A percentile compares a stretch with the other conserved stretches of the same genome.
Evolutionary conservation across 2,329 filamentous ascomycete species (phyloP).

Genomic region (Pseudogymnoascus sp.): DNA sequence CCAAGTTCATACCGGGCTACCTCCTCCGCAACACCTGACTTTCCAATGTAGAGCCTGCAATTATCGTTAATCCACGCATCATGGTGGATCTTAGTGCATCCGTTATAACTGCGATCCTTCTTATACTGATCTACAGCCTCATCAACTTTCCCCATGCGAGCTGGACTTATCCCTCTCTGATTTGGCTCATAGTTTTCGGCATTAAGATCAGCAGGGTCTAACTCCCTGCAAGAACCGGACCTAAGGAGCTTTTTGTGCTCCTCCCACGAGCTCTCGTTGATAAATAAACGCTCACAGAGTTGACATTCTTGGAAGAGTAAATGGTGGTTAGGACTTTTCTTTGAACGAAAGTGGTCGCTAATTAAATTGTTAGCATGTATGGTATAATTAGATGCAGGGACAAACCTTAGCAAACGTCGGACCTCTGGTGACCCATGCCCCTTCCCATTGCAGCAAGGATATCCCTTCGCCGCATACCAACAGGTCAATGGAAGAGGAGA

Average conservation of each 20-base stretch:
- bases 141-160: not conserved
- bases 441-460: not conserved
- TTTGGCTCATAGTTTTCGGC: not conserved
- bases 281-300: not conserved
- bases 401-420: not conserved
- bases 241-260: not conserved
- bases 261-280: not conserved
- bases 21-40: not conserved
- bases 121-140: not conserved
- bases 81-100: not conserved
- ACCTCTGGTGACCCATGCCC: not conserved
- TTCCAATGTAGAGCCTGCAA: not conserved
- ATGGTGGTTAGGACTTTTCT: not conserved
- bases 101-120: not conserved
- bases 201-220: not conserved
- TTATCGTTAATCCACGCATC: not conserved
- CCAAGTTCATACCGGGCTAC: not conserved
- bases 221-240: not conserved
- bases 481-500: not conserved
- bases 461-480: not conserved
- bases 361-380: not conserved
- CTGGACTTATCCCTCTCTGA: not conserved
- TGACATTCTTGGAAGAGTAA: not conserved
- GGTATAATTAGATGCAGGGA: not conserved
- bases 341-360: not conserved